Percentiles rank a stretch among this genome's conserved stretches.
phyloP scores from a whole-genome alignment of 202 grass and related monocot genomes.

The Elaeis oleifera region DNA sequence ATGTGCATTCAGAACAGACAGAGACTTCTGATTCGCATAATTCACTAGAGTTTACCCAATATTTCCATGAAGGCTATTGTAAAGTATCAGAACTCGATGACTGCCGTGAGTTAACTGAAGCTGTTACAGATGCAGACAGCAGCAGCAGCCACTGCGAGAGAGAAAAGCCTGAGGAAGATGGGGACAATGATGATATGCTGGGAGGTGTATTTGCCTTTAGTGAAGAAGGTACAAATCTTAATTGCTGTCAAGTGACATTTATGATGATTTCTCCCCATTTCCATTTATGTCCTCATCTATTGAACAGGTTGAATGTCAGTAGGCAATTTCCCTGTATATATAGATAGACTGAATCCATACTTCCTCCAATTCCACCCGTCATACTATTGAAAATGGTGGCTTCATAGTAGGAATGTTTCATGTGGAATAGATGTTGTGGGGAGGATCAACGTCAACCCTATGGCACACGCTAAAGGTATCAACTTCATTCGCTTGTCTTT shows the following conservation, averaged over 20 bases:
- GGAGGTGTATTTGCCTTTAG: conserved; percentile 96
- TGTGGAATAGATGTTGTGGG: not conserved
- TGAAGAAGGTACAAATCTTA: conserved; percentile 67
- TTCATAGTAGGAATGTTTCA: not conserved
- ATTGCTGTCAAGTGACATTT: not conserved
- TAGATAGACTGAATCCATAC: no score
- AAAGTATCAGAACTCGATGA: conserved; percentile 99
- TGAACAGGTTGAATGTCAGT: not conserved
- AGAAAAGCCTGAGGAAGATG: conserved; percentile 98
- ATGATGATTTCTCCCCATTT: not conserved
- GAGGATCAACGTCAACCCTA: not conserved
- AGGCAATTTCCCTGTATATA: not conserved
- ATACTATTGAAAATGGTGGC: not conserved
- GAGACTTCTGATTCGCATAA: conserved; percentile 53
- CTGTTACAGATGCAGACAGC: conserved; percentile 99
- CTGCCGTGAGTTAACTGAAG: conserved; percentile 99
- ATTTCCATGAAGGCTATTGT: conserved; percentile 99
- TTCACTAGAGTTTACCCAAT: conserved; percentile 79
- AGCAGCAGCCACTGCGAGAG: conserved; percentile 97
- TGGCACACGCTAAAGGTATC: no score
- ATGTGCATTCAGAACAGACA: conserved; percentile 35
- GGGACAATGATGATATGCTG: conserved; percentile 91
- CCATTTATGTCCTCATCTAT: not conserved
- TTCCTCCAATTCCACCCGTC: not conserved
- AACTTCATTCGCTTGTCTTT: not conserved